Base-by-base conservation (phyloP, 495 filamentous ascomycete genomes). In the Hypoxylon trugodes region DNA sequence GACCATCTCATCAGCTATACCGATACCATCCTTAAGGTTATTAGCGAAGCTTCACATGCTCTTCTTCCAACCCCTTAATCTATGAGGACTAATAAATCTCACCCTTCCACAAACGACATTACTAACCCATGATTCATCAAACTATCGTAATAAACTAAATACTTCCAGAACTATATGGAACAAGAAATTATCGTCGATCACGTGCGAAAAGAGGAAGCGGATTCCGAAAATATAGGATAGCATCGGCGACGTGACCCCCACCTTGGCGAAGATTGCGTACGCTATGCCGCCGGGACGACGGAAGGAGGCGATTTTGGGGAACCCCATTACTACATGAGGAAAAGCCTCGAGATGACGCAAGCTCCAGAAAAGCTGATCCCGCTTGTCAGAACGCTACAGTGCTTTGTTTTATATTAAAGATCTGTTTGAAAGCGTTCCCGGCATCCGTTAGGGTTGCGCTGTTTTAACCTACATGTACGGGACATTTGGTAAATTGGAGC, bases 231-330 rank as follows among this genome's bases (percentile, higher is more conserved):
- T 66, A 64, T 59, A 63, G 30, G 42, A 36, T 19, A 6, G 2
- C 6, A 16, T 33, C 25, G 43, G 28, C 6, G 16, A 30, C 12
- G 32, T 36, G 62, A 59, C 62, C 62, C 62, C 62, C 62, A 66
- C 56, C 38, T 66, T 66, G 62, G 56, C 62, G 62, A 66, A 43
- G 40, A 66, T 51, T 32, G 30, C n/a, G n/a, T n/a, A n/a, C 13
- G 10, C 21, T 48, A 50, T 22, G 49, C 49, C 50, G 43, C 62
- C 62, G 62, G 56, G 28, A 66, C 36, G 55, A 46, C 55, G 62
- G 62, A 60, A 66, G 55, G 37, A 46, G 38, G 50, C 35, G 30
- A 6, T 5, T 49, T 55, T 45, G 36, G 60, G 59, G 32, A n/a
- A n/a, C n/a, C n/a, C n/a, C 10, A 7, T 38, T 38, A 54, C 50